phyloP scores from a whole-genome alignment of 176 grass and related monocot genomes.

The Dactylis glomerata region DNA sequence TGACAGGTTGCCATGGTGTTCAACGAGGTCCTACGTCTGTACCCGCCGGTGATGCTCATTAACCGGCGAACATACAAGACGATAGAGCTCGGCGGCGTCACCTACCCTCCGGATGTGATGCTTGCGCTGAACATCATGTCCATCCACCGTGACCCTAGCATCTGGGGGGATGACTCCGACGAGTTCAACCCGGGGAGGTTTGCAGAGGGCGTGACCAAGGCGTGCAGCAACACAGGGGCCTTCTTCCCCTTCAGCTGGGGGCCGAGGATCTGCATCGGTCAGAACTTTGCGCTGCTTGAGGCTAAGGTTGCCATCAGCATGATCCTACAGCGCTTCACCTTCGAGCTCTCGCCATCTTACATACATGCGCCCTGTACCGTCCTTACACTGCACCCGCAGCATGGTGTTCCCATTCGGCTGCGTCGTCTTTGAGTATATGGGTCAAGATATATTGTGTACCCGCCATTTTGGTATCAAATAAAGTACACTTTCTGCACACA shows the following conservation, averaged over 20 bases:
- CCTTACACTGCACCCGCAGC: slow-evolving; percentile 39
- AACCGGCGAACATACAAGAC: slow-evolving; percentile 14
- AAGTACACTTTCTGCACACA: too few relatives aligned
- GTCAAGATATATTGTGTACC: neutral
- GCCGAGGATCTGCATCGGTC: slow-evolving; percentile 37
- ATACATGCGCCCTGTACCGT: slow-evolving; percentile 33
- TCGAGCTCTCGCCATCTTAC: slow-evolving; percentile 46
- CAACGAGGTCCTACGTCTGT: slow-evolving; percentile 54
- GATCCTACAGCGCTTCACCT: slow-evolving; percentile 49
- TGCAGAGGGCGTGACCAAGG: slow-evolving; percentile 29
- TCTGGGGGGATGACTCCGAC: slow-evolving; percentile 40
- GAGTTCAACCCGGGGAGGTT: slow-evolving; percentile 67
- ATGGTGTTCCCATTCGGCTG: slow-evolving; percentile 42
- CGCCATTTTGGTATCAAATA: too few relatives aligned
- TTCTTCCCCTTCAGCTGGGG: slow-evolving; percentile 56
- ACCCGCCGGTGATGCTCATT: slow-evolving; percentile 28
- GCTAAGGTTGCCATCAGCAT: slow-evolving; percentile 51
- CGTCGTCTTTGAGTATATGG: neutral
- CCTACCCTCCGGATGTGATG: slow-evolving; percentile 18
- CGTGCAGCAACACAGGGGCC: neutral
- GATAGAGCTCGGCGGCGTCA: slow-evolving; percentile 39
- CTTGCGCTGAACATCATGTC: slow-evolving; percentile 23
- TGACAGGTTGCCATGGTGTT: slow-evolving; percentile 21
- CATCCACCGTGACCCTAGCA: slow-evolving; percentile 29
- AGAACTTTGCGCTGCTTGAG: slow-evolving; percentile 52